Percentiles rank a stretch among this genome's conserved stretches.
These are phyloP conservation scores for Volvox reticuliferus DNA, from an alignment of 139 green algal species.

Conservation along the genomic window DNA sequence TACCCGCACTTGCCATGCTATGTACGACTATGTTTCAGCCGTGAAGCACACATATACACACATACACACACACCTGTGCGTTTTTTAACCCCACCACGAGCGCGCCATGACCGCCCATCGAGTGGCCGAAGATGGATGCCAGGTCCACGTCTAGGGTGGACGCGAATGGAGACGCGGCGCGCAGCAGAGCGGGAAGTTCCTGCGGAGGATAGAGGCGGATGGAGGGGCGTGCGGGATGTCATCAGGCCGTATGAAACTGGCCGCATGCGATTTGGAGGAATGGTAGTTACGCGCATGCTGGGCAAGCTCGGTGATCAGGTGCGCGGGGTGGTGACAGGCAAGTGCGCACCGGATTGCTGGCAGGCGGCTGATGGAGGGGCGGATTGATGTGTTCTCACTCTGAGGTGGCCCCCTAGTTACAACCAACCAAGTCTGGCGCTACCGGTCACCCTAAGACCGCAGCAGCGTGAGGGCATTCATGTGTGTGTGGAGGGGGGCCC, in stretches of 20 bases:
- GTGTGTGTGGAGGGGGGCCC: background rate
- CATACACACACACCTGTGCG: conserved; percentile 48
- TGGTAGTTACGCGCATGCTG: background rate
- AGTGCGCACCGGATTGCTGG: too few relatives aligned
- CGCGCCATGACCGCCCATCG: conserved; percentile 92
- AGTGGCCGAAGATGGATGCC: conserved; percentile 66
- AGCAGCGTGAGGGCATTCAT: too few relatives aligned
- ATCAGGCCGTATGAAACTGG: too few relatives aligned
- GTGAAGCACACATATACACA: background rate
- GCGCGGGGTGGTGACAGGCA: too few relatives aligned
- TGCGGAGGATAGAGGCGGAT: background rate
- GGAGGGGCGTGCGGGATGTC: background rate
- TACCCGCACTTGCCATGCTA: too few relatives aligned
- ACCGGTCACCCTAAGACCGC: too few relatives aligned
- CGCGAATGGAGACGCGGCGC: background rate
- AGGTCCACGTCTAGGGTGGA: conserved; percentile 51
- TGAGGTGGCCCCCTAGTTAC: too few relatives aligned
- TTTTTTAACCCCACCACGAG: conserved; percentile 91
- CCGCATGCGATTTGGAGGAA: too few relatives aligned
- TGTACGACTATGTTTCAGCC: too few relatives aligned
- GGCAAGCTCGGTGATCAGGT: background rate
- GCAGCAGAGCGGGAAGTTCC: conserved; percentile 68
- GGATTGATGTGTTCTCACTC: too few relatives aligned
- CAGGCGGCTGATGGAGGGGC: too few relatives aligned
- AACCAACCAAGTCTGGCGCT: too few relatives aligned